Base-by-base conservation (phyloP, 2,329 filamentous ascomycete genomes). In the Mollisia scopiformis region DNA sequence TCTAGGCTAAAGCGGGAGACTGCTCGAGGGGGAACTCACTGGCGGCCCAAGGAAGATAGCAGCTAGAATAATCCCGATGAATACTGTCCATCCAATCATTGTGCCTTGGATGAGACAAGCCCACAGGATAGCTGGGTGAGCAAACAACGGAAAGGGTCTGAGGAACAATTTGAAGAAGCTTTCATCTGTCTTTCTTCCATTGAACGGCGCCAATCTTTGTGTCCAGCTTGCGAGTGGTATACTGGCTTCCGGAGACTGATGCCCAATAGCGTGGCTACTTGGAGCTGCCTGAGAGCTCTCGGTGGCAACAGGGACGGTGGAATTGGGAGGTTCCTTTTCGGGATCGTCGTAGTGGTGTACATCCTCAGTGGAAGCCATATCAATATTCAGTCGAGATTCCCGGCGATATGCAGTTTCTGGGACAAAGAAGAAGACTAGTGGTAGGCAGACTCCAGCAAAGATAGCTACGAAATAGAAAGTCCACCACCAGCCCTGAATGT, bases 1-100 rank as follows among this genome's bases (percentile, higher is more conserved):
- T n/a, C n/a, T n/a, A n/a, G n/a, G n/a, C n/a, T n/a, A n/a, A n/a
- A n/a, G n/a, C n/a, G n/a, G n/a, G n/a, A n/a, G n/a, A n/a, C n/a
- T n/a, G n/a, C n/a, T n/a, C n/a, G n/a, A n/a, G n/a, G n/a, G n/a
- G n/a, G n/a, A n/a, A n/a, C n/a, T n/a, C n/a, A n/a, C n/a, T 0
- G 92, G 91, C 1, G 89, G 88, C 1, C 89, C 88, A 50, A 96
- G 83, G 78, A 95, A 94, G 67, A 96, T 88, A 61, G 88, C 86
- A n/a, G 88, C 90, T 49, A 96, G 79, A 66, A 95, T 87, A 62
- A 95, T 89, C 59, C 91, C 90, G 66, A 96, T 94, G 72, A 97
- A 92, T 16, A 97, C 91, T 1, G 93, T 96, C 93, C 94, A 98
- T 66, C 93, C 94, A 71, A 97, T 97, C 72, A 97, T 86, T 4